These are phyloP conservation scores for Albugo laibachii DNA, from an alignment of 352 stramenopile genomes.

Conservation along the genomic window DNA sequence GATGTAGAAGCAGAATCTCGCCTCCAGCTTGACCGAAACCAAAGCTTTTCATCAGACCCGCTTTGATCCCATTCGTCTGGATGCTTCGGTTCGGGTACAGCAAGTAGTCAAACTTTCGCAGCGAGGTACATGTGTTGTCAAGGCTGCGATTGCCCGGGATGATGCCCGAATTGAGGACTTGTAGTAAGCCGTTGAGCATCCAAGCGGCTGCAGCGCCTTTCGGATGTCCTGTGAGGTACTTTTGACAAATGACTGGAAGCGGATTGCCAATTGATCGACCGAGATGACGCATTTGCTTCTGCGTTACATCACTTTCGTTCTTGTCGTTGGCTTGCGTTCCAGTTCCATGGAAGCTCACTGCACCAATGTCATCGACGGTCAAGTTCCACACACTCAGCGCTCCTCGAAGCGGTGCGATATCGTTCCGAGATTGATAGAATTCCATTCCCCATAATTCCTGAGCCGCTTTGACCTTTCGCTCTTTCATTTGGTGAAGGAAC, in stretches of 20 bases:
- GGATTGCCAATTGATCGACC: conserved; percentile 54
- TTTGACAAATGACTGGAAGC: conserved; percentile 63
- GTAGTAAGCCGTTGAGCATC: conserved; percentile 69
- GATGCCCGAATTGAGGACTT: conserved; percentile 52
- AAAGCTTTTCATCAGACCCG: conserved; percentile 66
- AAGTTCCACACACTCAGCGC: conserved; percentile 63
- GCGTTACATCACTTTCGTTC: conserved; percentile 75
- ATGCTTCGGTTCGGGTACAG: conserved; percentile 65
- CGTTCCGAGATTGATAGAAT: conserved; percentile 31
- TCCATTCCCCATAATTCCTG: conserved; percentile 44
- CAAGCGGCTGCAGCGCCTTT: conserved; percentile 67
- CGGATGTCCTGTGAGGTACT: conserved; percentile 60
- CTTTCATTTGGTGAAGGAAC: conserved; percentile 43
- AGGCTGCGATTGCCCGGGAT: conserved; percentile 70
- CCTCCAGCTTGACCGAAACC: conserved; percentile 61
- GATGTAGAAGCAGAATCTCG: conserved; percentile 56
- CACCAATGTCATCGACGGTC: conserved; percentile 58
- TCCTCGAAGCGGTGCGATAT: conserved; percentile 60
- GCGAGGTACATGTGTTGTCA: conserved; percentile 48
- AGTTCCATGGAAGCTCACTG: conserved; percentile 71
- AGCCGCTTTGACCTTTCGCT: conserved; percentile 39
- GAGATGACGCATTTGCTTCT: conserved; percentile 67
- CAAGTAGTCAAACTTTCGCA: conserved; percentile 62
- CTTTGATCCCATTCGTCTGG: conserved; percentile 62
- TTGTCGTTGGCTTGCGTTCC: conserved; percentile 71